Evolutionary conservation across 345 rosid species (phyloP), one percentile per base, ranked within the genome.

Genomic region (Bruguiera gymnorhiza): DNA sequence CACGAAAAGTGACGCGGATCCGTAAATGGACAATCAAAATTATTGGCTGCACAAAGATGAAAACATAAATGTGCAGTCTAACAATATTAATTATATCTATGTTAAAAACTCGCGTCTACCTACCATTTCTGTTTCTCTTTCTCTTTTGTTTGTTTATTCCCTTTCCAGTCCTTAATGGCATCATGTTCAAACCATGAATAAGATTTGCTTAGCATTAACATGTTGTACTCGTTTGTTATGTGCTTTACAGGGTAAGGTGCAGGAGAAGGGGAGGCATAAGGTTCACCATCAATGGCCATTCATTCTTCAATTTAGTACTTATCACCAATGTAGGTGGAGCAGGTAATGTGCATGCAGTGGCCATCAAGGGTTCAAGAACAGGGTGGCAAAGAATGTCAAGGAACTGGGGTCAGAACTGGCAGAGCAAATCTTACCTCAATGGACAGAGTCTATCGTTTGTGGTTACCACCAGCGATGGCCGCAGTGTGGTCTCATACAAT

Each of bases 391-490:
- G 84, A 5, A 68, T 86, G 90, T 88, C 89, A 2, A 81, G 93
- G 74, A 88, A 86, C 75, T 86, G 89, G 90, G 93, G 90, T 27
- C 90, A 88, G 67, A 86, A 86, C 4, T 88, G 93, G 93, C 88
- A 88, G 68, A 86, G 87, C 65, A 82, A 83, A 70, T 60, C 84
- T 24, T 78, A 80, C 72, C 84, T 86, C 3, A 74, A 81, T 60
- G 93, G 85, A 3, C 90, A 86, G 62, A 74, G 78, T 53, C 82
- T 88, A 16, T 84, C 90, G 5, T 85, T 86, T 67, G 75, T 71
- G 50, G 89, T 88, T 60, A 86, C 84, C 32, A n/a, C 84, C 39
- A 85, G 89, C 60, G 87, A 85, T 60, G 87, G 89, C 2, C 75
- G 75, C 15, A 76, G 69, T 23, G 79, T 85, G 81, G 74, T 67